Percentiles rank a stretch among this genome's conserved stretches.
phyloP scores from a whole-genome alignment of 2,329 filamentous ascomycete species.

The Nemania abortiva region DNA sequence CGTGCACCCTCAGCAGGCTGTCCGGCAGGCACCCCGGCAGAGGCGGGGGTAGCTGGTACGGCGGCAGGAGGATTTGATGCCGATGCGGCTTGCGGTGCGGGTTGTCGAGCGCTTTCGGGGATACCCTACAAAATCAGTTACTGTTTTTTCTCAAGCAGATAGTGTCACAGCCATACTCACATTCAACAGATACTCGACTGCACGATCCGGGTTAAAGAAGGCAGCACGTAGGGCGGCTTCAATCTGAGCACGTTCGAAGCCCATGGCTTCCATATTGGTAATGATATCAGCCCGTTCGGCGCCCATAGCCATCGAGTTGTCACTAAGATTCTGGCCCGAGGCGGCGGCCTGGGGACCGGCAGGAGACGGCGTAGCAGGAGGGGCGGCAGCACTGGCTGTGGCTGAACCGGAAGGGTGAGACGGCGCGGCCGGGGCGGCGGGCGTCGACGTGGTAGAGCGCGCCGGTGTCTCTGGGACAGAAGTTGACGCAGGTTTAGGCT shows the following conservation, averaged over 20 bases:
- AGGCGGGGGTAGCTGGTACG: constrained; percentile 54
- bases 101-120: constrained; percentile 82
- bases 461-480: constrained; percentile 74
- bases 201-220: constrained; percentile 96
- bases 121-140: constrained; percentile 74
- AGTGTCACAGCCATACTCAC: constrained; percentile 63
- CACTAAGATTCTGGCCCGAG: constrained; percentile 66
- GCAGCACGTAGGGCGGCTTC: constrained; percentile 95
- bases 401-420: constrained; percentile 55
- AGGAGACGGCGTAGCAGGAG: constrained; percentile 67
- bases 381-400: constrained; percentile 60
- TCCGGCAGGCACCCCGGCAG: constrained; percentile 49
- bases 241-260: constrained; percentile 88
- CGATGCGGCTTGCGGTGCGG: constrained; percentile 66
- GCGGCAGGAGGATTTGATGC: constrained; percentile 53
- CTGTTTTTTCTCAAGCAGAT: constrained; percentile 13
- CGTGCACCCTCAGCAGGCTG: constrained; percentile 57
- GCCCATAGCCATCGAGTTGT: constrained; percentile 88
- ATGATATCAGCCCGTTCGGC: constrained; percentile 84
- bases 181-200: constrained; percentile 93
- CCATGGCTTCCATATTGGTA: constrained; percentile 96
- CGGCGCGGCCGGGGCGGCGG: constrained; percentile 63
- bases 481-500: constrained; percentile 80
- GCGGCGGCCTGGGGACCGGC: constrained; percentile 58
- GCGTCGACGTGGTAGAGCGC: constrained; percentile 63